Conservation (phyloP, 164 flowering plant genomes). For the Buxus sempervirens region DNA sequence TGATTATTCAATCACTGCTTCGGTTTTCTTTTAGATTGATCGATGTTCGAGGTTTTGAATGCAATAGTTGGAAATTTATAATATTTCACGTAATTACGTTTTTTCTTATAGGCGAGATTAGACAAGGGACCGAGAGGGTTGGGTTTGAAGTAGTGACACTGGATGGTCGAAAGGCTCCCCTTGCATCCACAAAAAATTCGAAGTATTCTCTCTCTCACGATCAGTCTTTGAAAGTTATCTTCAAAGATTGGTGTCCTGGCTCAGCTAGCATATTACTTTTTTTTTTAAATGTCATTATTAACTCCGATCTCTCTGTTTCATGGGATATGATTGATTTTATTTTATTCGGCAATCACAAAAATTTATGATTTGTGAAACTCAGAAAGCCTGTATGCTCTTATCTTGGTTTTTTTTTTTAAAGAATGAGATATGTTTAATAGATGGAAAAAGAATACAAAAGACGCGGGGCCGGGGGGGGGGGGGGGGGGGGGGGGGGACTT, state of each 20-base stretch:
- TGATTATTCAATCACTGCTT: neutral
- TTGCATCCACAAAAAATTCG: slow-evolving; percentile 53
- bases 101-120: slow-evolving; percentile 54
- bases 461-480: too few species aligned
- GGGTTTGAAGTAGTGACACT: slow-evolving; percentile 85
- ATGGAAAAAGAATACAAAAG: too few species aligned
- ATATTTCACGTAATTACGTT: neutral
- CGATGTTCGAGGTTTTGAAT: neutral
- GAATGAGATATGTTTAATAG: too few species aligned
- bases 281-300: too few species aligned
- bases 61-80: neutral
- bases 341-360: neutral
- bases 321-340: neutral
- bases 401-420: too few species aligned
- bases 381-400: neutral
- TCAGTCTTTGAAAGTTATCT: neutral
- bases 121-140: slow-evolving; percentile 67
- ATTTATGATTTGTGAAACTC: neutral
- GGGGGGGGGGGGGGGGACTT: too few species aligned
- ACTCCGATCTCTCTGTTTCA: too few species aligned
- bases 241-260: too few species aligned
- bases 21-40: neutral
- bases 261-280: too few species aligned
- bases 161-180: slow-evolving; percentile 62
- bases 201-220: slow-evolving; percentile 30